Evolutionary conservation across 177 flowering plant species (phyloP).

Genomic region (Telopea speciosissima): DNA sequence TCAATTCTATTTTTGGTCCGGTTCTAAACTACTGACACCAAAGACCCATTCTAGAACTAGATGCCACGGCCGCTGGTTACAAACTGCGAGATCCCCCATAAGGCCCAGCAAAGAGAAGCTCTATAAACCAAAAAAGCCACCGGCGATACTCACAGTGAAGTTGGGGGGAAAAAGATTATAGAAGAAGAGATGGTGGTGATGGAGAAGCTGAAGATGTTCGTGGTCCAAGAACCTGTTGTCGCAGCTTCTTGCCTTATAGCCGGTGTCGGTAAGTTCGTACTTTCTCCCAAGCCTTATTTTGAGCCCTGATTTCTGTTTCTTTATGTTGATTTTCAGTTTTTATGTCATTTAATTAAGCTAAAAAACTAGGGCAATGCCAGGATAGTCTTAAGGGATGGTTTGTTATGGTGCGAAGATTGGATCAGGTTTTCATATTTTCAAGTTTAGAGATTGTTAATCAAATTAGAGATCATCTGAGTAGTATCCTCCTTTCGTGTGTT

Average conservation of each 20-base stretch:
- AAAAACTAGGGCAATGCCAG: too few species aligned
- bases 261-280: conserved; percentile 52
- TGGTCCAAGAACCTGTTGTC: conserved; percentile 78
- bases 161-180: conserved; percentile 10
- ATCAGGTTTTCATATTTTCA: not conserved
- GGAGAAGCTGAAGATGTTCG: conserved; percentile 77
- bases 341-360: too few species aligned
- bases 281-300: conserved; percentile 6
- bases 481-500: not conserved
- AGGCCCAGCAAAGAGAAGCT: too few species aligned
- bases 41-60: too few species aligned
- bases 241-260: conserved; percentile 83
- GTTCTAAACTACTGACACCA: too few species aligned
- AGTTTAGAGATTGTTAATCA: not conserved
- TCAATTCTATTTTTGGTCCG: too few species aligned
- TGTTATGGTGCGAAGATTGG: too few species aligned
- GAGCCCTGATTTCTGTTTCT: not conserved
- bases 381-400: too few species aligned
- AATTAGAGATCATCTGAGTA: too few species aligned
- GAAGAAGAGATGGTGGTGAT: conserved; percentile 50
- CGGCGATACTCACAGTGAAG: not conserved
- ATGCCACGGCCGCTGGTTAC: too few species aligned
- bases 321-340: not conserved
- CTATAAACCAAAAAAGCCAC: too few species aligned
- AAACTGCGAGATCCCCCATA: too few species aligned